A percentile compares a stretch with the other conserved stretches of the same genome.
Conservation (phyloP, 2,329 filamentous ascomycete genomes). For the Paraphaeosphaeria minitans region DNA sequence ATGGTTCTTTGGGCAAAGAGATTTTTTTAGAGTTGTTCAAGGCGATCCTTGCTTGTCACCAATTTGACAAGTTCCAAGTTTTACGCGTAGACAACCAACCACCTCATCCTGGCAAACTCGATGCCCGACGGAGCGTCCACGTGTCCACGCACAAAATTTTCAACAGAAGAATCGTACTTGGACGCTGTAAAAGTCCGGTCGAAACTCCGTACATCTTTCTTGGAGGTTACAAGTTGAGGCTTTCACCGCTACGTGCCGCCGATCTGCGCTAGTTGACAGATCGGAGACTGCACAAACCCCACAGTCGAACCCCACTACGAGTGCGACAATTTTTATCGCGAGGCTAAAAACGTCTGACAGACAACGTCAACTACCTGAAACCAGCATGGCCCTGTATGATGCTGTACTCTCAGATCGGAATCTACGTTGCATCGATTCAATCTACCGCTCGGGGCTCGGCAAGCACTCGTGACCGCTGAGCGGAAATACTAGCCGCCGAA, state of each 20-base stretch:
- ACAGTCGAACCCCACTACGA: not conserved
- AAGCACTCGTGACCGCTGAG: not conserved
- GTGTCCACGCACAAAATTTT: not conserved
- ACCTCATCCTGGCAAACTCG: not conserved
- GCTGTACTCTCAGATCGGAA: not conserved
- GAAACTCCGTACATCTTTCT: not conserved
- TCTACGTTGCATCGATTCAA: not conserved
- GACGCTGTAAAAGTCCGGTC: not conserved
- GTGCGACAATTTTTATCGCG: not conserved
- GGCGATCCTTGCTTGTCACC: not conserved
- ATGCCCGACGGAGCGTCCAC: not conserved
- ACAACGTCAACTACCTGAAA: not conserved
- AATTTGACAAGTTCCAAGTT: not conserved
- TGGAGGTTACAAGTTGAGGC: slow-evolving; percentile 3
- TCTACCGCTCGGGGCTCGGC: not conserved
- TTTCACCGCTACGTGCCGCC: slow-evolving; percentile 31
- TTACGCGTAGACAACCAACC: not conserved
- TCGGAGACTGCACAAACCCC: not conserved
- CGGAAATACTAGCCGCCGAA: not conserved
- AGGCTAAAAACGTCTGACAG: not conserved
- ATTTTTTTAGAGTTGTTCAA: not conserved
- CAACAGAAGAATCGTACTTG: not conserved
- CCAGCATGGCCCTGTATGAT: not conserved
- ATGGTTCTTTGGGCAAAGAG: not conserved
- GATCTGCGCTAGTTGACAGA: slow-evolving; percentile 11